Evolutionary conservation across 2,329 filamentous ascomycete species (phyloP), one percentile per base, ranked within the genome.

Genomic region (Emmonsiellopsis sp.): DNA sequence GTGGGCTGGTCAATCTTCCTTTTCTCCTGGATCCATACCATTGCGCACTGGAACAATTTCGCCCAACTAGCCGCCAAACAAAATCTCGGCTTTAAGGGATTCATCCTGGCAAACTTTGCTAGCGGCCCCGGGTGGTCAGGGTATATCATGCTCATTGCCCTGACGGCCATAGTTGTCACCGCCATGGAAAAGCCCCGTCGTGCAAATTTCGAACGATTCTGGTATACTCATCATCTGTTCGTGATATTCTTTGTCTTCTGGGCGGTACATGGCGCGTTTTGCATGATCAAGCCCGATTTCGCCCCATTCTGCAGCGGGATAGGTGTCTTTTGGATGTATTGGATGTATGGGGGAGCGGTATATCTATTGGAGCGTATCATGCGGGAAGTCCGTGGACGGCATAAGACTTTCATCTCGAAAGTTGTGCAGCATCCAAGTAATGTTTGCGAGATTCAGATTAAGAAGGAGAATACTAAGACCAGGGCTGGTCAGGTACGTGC

Each of bases 151-250:
- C 74, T 93, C 58, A 77, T 86, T 55, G 81, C 84, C 7, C 73
- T 94, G 49, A 89, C 87, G 77, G 82, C 83, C 50, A 93, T 94
- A 79, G 85, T 86, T 2, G 63, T 83, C 31, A 93, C 88, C 0
- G 88, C 87, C 7, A 75, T 87, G 11, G 87, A 92, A 72, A 88
- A 87, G 74, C 82, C 83, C 8, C 80, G 87, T 49, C 82, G 87
- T 52, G 85, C 85, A 56, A 91, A 93, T 73, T 92, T 88, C 68
- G 88, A 92, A 69, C 85, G 87, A 31, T 94, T 93, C 77, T 94
- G 88, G 88, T 91, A 90, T 69, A 88, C 86, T 1, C 88, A 94
- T 71, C 88, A 93, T 73, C 80, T 93, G 68, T 93, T 93, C 68
- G 82, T 92, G 70, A 65, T 92, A 58, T 93, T 93, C 78, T 93